Evolutionary conservation across 2,329 filamentous ascomycete species (phyloP), one percentile per base, ranked within the genome.

Genomic region (Diaporthe helianthi): DNA sequence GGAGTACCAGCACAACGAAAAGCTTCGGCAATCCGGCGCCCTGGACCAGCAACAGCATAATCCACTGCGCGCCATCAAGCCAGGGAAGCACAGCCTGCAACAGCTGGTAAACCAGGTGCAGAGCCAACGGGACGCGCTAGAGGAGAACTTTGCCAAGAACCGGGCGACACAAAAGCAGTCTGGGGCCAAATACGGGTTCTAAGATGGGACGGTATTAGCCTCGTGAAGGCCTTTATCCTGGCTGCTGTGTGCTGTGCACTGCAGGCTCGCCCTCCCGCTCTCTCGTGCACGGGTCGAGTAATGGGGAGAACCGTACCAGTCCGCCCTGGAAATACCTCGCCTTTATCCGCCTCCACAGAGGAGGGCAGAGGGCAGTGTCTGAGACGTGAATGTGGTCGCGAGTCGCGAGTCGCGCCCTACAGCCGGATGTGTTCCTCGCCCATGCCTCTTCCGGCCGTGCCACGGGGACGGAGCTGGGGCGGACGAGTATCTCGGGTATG

Each of bases 131-230:
- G 93, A 97, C 13, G 94, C 93, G 2, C 82, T 98, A 73, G 94
- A 98, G 80, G 95, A 98, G 76, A 94, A 93, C 78, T 98, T 97
- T 83, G 93, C 93, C 24, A 84, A 90, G 73, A 93, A 93, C 7
- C 90, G 88, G 81, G 88, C 86, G 75, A 96, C 94, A 76, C 90
- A 93, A 79, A 90, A 88, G 75, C 94, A 97, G 78, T 93, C 93
- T 24, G 92, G 92, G 4, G 90, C 88, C 69, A 89, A 88, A 75
- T 98, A 98, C 81, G 94, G 94, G 6, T 98, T 93, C 93, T 63
- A 82, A 82, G 80, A 73, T 82, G 72, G 78, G 51, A 17, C 41
- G 41, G 38, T 36, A 17, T 31, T 47, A 26, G 29, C 38, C 26
- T 26, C 22, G 38, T 12, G 2, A 41, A 9, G 41, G 38, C 15